Percentiles rank a stretch among this genome's conserved stretches.
Evolutionary conservation across 305 asterid genomes (phyloP).

Genomic region (Petunia hybrid): DNA sequence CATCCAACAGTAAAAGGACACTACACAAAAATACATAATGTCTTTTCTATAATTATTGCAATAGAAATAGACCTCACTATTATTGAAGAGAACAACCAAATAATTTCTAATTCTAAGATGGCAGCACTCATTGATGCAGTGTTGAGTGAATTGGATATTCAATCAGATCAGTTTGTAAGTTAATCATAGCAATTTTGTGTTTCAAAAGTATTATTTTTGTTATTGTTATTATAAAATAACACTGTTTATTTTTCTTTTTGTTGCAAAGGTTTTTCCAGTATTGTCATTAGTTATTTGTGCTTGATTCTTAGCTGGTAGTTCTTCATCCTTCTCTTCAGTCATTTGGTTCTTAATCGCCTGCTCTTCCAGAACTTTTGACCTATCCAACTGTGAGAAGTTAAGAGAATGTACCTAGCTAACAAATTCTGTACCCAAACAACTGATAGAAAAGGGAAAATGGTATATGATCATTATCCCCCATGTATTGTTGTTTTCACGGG

Average conservation of each 20-base stretch:
- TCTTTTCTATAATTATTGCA: no score
- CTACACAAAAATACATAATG: no score
- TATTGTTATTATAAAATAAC: no score
- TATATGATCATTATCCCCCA: not conserved
- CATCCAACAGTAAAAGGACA: not conserved
- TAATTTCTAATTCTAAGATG: no score
- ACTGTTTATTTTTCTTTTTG: no score
- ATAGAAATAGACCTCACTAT: no score
- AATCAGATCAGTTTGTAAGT: no score
- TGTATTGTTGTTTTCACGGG: not conserved
- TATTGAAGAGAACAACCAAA: no score
- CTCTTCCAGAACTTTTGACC: constrained; percentile 40
- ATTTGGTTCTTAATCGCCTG: constrained; percentile 41
- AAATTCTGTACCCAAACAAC: constrained; percentile 30
- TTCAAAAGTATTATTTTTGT: no score
- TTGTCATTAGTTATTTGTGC: constrained; percentile 42
- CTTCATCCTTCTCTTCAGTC: constrained; percentile 51
- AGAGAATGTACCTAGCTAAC: constrained; percentile 33
- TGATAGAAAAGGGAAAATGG: not conserved
- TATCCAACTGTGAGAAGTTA: constrained; percentile 51
- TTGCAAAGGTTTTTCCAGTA: no score
- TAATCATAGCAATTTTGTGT: no score
- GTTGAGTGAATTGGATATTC: not conserved
- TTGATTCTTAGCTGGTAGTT: constrained; percentile 43
- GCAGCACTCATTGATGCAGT: not conserved